Conservation (phyloP, 2,329 filamentous ascomycete genomes). For the Penicillium brevicompactum region DNA sequence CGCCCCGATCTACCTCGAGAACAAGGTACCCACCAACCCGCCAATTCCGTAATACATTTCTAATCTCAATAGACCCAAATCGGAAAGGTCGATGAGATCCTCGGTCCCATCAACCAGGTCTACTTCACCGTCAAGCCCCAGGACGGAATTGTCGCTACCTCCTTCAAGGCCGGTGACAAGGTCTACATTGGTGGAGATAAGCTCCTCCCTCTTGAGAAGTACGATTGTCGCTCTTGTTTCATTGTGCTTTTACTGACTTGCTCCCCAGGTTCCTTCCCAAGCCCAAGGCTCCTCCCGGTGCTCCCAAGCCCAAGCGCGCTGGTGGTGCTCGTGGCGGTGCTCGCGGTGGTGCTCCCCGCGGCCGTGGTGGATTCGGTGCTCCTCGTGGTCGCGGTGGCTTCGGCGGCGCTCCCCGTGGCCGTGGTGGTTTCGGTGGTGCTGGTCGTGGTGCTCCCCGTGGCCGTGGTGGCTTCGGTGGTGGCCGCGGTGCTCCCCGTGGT, state of each 20-base stretch:
- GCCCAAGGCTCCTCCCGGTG: constrained; percentile 73
- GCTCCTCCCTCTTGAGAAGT: constrained; percentile 87
- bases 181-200: constrained; percentile 96
- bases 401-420: constrained; percentile 40
- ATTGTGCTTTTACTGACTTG: constrained; percentile 16
- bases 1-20: constrained; percentile 97
- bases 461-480: constrained; percentile 20
- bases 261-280: constrained; percentile 77
- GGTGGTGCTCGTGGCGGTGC: constrained; percentile 54
- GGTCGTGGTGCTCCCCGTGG: constrained; percentile 8
- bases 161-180: constrained; percentile 95
- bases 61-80: constrained; percentile 66
- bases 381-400: constrained; percentile 50
- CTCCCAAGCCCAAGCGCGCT: constrained; percentile 69
- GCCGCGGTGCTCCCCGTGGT: constrained; percentile 17
- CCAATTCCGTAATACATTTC: constrained; percentile 1
- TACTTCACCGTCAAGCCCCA: constrained; percentile 98
- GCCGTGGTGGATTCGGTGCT: constrained; percentile 34
- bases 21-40: constrained; percentile 66
- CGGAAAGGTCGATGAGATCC: constrained; percentile 97
- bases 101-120: constrained; percentile 96
- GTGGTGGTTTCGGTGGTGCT: constrained; percentile 25
- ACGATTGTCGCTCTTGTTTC: constrained; percentile 21
- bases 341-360: constrained; percentile 63
- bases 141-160: constrained; percentile 91